A percentile compares a stretch with the other conserved stretches of the same genome.
Conservation (phyloP, 192 early-diverging fungal species). For the Backusella parvicylindrica region DNA sequence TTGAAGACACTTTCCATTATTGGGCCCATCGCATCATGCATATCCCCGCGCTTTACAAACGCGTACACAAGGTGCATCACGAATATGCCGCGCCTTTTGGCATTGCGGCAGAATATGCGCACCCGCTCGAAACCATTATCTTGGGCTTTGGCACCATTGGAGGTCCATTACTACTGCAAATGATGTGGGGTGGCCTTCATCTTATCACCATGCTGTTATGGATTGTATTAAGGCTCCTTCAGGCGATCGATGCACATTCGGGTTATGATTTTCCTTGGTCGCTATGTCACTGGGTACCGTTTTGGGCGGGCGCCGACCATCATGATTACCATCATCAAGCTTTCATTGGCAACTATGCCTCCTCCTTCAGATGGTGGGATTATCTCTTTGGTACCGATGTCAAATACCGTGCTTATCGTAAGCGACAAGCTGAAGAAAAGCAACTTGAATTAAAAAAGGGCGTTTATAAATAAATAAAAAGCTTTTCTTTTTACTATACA, state of each 20-base stretch:
- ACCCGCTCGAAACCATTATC: constrained; percentile 81
- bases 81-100: constrained; percentile 89
- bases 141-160: constrained; percentile 84
- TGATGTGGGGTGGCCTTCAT: constrained; percentile 66
- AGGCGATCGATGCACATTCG: constrained; percentile 87
- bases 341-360: constrained; percentile 79
- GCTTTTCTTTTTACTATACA: no score
- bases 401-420: constrained; percentile 65
- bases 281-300: constrained; percentile 76
- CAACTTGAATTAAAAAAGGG: neutral
- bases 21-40: constrained; percentile 87
- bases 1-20: constrained; percentile 91
- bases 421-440: constrained; percentile 28
- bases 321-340: constrained; percentile 93
- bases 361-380: constrained; percentile 91
- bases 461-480: no score
- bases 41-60: constrained; percentile 81
- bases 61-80: constrained; percentile 95
- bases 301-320: constrained; percentile 91
- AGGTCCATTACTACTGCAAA: constrained; percentile 54
- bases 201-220: constrained; percentile 81
- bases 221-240: constrained; percentile 77
- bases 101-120: constrained; percentile 84
- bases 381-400: constrained; percentile 79
- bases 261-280: constrained; percentile 98